These are phyloP conservation scores for Xylariaceae sp. DNA, from an alignment of 2,329 filamentous ascomycete species.

Conservation along the genomic window DNA sequence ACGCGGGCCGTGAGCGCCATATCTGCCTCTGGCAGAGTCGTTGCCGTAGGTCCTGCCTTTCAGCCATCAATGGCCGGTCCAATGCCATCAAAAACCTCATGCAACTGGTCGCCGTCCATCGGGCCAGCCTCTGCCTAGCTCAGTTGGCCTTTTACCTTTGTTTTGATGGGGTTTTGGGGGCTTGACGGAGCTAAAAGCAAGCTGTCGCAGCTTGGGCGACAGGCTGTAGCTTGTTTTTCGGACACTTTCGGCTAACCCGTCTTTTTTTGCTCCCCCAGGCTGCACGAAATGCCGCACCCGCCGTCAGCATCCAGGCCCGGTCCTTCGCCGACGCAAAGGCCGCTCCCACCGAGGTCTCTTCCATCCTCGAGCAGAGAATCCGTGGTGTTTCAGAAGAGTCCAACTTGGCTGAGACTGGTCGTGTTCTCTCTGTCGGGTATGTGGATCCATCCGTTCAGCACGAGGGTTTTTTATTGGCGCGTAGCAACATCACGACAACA, in stretches of 20 bases:
- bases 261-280: conserved; percentile 55
- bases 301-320: conserved; percentile 72
- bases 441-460: conserved; percentile 36
- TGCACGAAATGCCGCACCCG: conserved; percentile 81
- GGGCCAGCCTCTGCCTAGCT: conserved; percentile 26
- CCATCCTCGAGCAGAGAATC: conserved; percentile 98
- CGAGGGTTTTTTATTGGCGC: conserved; percentile 25
- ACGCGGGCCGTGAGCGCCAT: conserved; percentile 90
- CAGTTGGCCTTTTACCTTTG: conserved; percentile 34
- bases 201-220: conserved; percentile 10
- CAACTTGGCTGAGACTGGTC: conserved; percentile 94
- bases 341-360: conserved; percentile 94
- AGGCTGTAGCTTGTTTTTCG: conserved; percentile 32
- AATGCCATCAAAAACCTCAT: conserved; percentile 42
- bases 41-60: conserved; percentile 71
- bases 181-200: conserved; percentile 35
- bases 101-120: conserved; percentile 34
- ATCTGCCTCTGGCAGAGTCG: conserved; percentile 86
- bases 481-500: conserved; percentile 8
- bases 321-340: conserved; percentile 94
- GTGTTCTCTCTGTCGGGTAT: conserved; percentile 98
- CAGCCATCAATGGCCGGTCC: conserved; percentile 33
- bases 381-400: conserved; percentile 97
- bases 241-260: conserved; percentile 50
- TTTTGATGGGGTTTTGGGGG: conserved; percentile 27